Percentiles rank a stretch among this genome's conserved stretches.
These are phyloP conservation scores for Cladosporium sp. DNA, from an alignment of 2,329 filamentous ascomycete species.

Conservation along the genomic window DNA sequence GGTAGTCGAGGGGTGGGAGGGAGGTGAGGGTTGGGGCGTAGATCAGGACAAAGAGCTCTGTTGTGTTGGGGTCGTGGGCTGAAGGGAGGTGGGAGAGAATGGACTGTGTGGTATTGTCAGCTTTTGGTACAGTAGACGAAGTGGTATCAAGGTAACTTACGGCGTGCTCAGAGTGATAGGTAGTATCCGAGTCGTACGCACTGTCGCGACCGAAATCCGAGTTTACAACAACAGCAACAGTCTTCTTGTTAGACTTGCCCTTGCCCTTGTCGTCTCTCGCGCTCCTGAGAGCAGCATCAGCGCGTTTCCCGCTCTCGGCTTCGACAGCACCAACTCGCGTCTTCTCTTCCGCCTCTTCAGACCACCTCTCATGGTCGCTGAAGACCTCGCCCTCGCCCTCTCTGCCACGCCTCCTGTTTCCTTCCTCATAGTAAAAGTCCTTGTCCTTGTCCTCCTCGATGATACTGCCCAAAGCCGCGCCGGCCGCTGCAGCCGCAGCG, in stretches of 20 bases:
- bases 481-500: slow-evolving; percentile 79
- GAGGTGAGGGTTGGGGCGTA: slow-evolving; percentile 74
- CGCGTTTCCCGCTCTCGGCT: slow-evolving; percentile 30
- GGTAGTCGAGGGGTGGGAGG: slow-evolving; percentile 48
- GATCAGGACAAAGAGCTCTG: slow-evolving; percentile 84
- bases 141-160: slow-evolving; percentile 56
- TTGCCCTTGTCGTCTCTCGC: slow-evolving; percentile 28
- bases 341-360: slow-evolving; percentile 79
- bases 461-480: slow-evolving; percentile 78
- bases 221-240: slow-evolving; percentile 85
- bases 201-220: slow-evolving; percentile 67
- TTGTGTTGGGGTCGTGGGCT: slow-evolving; percentile 69
- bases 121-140: not conserved
- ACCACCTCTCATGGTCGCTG: slow-evolving; percentile 84
- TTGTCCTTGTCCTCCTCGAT: slow-evolving; percentile 72
- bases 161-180: slow-evolving; percentile 71
- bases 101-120: slow-evolving; percentile 43
- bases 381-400: slow-evolving; percentile 37
- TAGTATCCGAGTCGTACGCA: slow-evolving; percentile 56
- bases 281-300: slow-evolving; percentile 26
- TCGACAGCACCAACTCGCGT: slow-evolving; percentile 30
- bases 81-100: slow-evolving; percentile 87
- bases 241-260: slow-evolving; percentile 55
- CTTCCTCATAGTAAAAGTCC: slow-evolving; percentile 59
- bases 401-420: slow-evolving; percentile 25